Evolutionary conservation across 1,139 yeast genomes (phyloP).

Genomic region (Hyphopichia burtonii): DNA sequence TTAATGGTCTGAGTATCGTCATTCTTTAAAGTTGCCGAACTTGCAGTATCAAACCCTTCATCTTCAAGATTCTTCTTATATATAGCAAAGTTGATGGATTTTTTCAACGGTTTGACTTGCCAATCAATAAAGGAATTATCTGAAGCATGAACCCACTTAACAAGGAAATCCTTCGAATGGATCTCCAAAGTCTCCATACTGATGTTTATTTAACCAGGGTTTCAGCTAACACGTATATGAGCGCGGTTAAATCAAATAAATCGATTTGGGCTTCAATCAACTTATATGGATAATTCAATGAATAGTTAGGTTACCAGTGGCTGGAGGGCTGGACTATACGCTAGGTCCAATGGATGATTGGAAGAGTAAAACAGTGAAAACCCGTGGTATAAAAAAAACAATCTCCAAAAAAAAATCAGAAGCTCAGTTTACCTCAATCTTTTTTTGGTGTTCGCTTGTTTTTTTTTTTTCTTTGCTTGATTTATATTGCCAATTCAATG

Average conservation of each 20-base stretch:
- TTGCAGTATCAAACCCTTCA: not conserved
- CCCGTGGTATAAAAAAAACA: too few relatives aligned
- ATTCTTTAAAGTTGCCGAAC: constrained; percentile 4
- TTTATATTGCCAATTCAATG: too few relatives aligned
- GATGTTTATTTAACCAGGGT: not conserved
- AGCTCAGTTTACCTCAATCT: too few relatives aligned
- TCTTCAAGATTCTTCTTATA: constrained; percentile 39
- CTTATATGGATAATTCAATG: too few relatives aligned
- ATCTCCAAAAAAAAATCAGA: too few relatives aligned
- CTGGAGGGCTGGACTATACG: too few relatives aligned
- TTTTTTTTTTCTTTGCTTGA: too few relatives aligned
- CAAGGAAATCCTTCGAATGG: constrained; percentile 82
- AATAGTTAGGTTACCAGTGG: too few relatives aligned
- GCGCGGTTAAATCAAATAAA: not conserved
- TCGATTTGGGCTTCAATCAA: too few relatives aligned
- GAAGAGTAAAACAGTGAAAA: too few relatives aligned
- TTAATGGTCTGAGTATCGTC: not conserved
- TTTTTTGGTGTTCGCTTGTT: too few relatives aligned
- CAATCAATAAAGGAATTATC: constrained; percentile 67
- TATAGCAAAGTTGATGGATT: constrained; percentile 70
- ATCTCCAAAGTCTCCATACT: constrained; percentile 83
- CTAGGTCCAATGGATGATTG: too few relatives aligned
- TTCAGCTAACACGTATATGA: not conserved
- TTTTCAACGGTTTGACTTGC: constrained; percentile 81
- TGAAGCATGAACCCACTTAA: constrained; percentile 85